Base-by-base conservation (phyloP, 225 moss, liverwort and hornwort genomes). In the Takakia lepidozioides region DNA sequence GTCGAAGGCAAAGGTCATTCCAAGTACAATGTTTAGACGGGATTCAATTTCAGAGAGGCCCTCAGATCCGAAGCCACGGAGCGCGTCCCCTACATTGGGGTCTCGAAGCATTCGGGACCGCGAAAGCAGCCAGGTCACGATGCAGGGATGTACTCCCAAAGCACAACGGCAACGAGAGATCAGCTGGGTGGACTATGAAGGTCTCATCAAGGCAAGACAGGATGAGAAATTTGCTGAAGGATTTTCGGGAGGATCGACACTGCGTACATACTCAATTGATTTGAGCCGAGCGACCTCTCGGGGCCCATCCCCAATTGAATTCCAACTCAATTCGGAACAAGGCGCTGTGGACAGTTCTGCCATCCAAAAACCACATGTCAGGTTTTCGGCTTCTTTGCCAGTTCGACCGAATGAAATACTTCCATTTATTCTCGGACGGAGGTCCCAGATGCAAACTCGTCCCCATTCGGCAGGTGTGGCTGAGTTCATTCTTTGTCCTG, bases 141-240 rank as follows among this genome's bases (percentile, higher is more conserved):
- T 48, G 1, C 63, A 62, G 3, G 45, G 21, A 10, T 21, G 32
- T 11, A 32, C 45, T 21, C 20, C 8, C 1, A 54, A 62, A 29
- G 70, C 57, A 54, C 62, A 56, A 21, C 63, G 66, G 56, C 73
- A 66, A 10, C 50, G 14, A 30, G 66, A 79, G 7, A 79, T 79
- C 36, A 74, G 57, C 21, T 70, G 79, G 79, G 53, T 66, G 49
- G 73, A 74, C 57, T 79, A 79, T 16, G 27, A 79, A 43, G 59
- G 66, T 17, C 63, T 70, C 19, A 73, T 79, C 10, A 79, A 69
- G 70, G 56, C 54, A 13, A 60, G 79, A 35, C 63, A 67, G 21
- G 53, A 54, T 28, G 66, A 69, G 35, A 78, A 56, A 14, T 62
- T n/a, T n/a, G n/a, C n/a, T n/a, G n/a, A n/a, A n/a, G n/a, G n/a